A percentile compares a stretch with the other conserved stretches of the same genome.
These are phyloP conservation scores for Argentina anserina DNA, from an alignment of 306 rosid genomes.

Conservation along the genomic window DNA sequence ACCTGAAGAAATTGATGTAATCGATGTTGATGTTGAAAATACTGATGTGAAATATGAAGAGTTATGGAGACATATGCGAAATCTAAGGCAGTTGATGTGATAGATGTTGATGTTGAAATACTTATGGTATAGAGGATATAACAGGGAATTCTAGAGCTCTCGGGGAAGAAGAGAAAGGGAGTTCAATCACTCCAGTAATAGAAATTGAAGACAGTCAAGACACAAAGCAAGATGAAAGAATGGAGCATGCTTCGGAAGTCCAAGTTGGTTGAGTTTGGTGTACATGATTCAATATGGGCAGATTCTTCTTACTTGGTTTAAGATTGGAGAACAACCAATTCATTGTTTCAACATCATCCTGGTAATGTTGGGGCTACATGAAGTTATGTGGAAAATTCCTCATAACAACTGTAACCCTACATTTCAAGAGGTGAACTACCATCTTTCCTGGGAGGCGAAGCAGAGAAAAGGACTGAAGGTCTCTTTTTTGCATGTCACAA, in stretches of 20 bases:
- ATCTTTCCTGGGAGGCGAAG: too few species aligned
- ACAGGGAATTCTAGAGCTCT: conserved; percentile 8
- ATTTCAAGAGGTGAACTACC: too few species aligned
- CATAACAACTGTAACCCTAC: too few species aligned
- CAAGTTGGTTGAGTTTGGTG: conserved; percentile 20
- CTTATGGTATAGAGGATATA: conserved; percentile 10
- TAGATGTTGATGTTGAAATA: conserved; percentile 12
- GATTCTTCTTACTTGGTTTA: conserved; percentile 11
- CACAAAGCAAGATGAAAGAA: not conserved
- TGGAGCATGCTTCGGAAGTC: not conserved
- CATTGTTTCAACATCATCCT: too few species aligned
- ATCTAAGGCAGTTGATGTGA: conserved; percentile 14
- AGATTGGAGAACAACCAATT: too few species aligned
- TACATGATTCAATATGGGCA: not conserved
- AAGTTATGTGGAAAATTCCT: too few species aligned
- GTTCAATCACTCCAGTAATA: conserved; percentile 3
- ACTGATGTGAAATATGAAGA: not conserved
- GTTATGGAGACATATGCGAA: conserved; percentile 24
- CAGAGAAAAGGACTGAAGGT: too few species aligned
- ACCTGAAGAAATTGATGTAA: conserved; percentile 12
- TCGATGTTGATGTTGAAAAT: conserved; percentile 12
- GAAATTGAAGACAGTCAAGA: conserved; percentile 18
- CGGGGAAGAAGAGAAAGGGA: conserved; percentile 13
- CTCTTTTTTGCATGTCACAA: not conserved
- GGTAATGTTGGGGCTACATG: too few species aligned